A percentile compares a stretch with the other conserved stretches of the same genome.
These are phyloP conservation scores for Cucumis variabilis DNA, from an alignment of 331 rosid genomes.

Conservation along the genomic window DNA sequence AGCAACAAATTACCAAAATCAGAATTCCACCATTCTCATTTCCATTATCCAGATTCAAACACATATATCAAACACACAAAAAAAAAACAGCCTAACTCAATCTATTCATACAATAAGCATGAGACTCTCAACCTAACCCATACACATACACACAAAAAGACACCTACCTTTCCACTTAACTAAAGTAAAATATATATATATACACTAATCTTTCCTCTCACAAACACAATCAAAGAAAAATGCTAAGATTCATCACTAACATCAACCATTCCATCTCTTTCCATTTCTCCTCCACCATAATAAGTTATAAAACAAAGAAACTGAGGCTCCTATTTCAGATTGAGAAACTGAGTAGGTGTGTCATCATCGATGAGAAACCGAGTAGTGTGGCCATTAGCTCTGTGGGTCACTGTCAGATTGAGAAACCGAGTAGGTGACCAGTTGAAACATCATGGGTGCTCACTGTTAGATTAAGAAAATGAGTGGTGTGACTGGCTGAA, in stretches of 20 bases:
- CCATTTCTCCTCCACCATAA: neutral
- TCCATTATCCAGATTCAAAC: constrained; percentile 33
- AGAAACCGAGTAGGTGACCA: no score
- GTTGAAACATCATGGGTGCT: no score
- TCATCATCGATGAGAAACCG: no score
- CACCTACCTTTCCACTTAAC: constrained; percentile 32
- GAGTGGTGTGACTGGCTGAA: no score
- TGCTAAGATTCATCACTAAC: no score
- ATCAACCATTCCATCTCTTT: constrained; percentile 25
- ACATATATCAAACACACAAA: constrained; percentile 32
- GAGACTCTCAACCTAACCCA: constrained; percentile 39
- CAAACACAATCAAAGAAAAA: neutral
- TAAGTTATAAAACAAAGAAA: neutral
- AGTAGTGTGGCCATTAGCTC: no score
- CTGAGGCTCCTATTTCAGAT: no score
- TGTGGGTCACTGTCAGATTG: no score
- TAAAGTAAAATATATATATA: neutral
- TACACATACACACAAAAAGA: constrained; percentile 8
- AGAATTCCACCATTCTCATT: constrained; percentile 13
- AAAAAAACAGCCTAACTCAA: constrained; percentile 46
- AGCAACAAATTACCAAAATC: constrained; percentile 11
- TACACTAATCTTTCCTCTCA: neutral
- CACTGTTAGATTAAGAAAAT: no score
- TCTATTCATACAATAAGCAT: constrained; percentile 46
- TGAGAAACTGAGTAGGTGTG: no score